phyloP scores from a whole-genome alignment of 2,329 filamentous ascomycete genomes.

The Eurotiales sp. region DNA sequence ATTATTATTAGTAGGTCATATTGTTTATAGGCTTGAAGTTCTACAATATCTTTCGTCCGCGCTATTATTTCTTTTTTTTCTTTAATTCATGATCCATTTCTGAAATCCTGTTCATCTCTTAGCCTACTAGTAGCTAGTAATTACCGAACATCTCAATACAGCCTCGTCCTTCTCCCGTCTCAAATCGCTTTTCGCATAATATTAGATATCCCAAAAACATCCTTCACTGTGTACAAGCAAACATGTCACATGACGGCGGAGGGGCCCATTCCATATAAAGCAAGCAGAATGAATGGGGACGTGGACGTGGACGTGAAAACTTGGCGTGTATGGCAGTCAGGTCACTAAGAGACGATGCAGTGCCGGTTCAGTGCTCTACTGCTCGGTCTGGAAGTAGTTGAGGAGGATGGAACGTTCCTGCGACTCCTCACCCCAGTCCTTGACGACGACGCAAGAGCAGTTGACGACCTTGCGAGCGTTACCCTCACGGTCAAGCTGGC shows the following conservation, averaged over 20 bases:
- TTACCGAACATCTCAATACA: neutral
- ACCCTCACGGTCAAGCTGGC: conserved; percentile 97
- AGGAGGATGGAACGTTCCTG: conserved; percentile 98
- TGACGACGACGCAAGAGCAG: conserved; percentile 99
- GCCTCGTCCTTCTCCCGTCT: too few relatives aligned
- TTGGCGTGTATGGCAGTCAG: too few relatives aligned
- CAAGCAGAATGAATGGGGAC: too few relatives aligned
- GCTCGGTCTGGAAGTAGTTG: conserved; percentile 98
- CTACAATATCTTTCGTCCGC: too few relatives aligned
- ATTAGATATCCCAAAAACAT: too few relatives aligned
- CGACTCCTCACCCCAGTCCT: conserved; percentile 99
- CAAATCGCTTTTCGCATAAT: too few relatives aligned
- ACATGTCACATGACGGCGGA: neutral
- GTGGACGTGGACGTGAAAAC: too few relatives aligned
- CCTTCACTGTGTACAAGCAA: neutral
- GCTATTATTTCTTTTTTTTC: neutral
- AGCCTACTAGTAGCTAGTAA: neutral
- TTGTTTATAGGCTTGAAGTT: too few relatives aligned
- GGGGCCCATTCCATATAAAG: too few relatives aligned
- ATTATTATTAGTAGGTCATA: too few relatives aligned
- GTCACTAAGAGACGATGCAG: too few relatives aligned
- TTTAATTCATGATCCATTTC: neutral
- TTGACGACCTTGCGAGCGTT: conserved; percentile 99
- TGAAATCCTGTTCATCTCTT: neutral
- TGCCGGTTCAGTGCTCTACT: conserved; percentile 29